Evolutionary conservation across 768 basidiomycete species (phyloP).

Genomic region (Astraeus odoratus): DNA sequence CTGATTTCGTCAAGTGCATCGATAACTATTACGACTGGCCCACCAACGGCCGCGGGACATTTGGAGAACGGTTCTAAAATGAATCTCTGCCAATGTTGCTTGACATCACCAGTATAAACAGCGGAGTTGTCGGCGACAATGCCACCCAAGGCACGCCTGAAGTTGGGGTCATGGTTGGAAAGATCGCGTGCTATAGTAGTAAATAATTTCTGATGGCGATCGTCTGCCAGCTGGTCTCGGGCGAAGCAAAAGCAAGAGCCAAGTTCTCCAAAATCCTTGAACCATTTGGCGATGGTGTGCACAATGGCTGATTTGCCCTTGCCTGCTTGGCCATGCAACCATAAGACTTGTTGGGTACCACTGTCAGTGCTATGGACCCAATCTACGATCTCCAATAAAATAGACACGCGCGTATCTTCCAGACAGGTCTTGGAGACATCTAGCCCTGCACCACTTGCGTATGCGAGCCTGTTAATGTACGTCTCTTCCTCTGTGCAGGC

Average conservation of each 20-base stretch:
- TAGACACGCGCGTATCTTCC: slow-evolving; percentile 7
- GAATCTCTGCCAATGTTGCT: slow-evolving; percentile 12
- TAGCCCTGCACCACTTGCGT: neutral
- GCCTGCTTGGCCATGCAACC: slow-evolving; percentile 9
- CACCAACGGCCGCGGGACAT: slow-evolving; percentile 1
- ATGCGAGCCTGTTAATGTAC: neutral
- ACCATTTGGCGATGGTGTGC: slow-evolving; percentile 9
- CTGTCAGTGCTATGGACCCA: slow-evolving; percentile 7
- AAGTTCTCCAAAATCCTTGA: slow-evolving; percentile 5
- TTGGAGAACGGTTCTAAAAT: slow-evolving; percentile 8
- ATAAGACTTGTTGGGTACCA: slow-evolving; percentile 3
- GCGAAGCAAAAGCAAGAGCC: slow-evolving; percentile 4
- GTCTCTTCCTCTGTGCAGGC: neutral
- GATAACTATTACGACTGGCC: slow-evolving; percentile 13
- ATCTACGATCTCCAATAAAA: slow-evolving; percentile 7
- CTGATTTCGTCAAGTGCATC: slow-evolving; percentile 16
- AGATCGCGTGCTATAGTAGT: slow-evolving; percentile 4
- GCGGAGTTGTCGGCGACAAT: neutral
- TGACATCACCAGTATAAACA: neutral
- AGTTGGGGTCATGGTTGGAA: slow-evolving; percentile 7
- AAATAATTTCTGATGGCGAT: slow-evolving; percentile 11
- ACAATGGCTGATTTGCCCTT: slow-evolving; percentile 18
- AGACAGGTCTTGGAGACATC: slow-evolving; percentile 7
- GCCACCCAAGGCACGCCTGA: neutral
- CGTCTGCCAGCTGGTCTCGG: slow-evolving; percentile 7